These are phyloP conservation scores for Colletotrichum sansevieriae DNA, from an alignment of 2,329 filamentous ascomycete species.

Conservation along the genomic window DNA sequence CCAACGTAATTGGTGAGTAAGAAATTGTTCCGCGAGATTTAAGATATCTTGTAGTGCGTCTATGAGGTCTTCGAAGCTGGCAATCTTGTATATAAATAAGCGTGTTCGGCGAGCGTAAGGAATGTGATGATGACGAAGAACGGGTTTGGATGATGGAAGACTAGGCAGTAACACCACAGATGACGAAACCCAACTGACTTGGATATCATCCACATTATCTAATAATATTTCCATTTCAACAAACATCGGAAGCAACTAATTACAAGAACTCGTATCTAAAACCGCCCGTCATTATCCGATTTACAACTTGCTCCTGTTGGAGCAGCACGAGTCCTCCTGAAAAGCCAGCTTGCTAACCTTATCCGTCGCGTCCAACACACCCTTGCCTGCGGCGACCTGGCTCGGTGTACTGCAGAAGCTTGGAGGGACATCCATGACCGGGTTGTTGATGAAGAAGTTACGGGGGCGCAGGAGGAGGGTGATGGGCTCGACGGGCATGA, in stretches of 20 bases:
- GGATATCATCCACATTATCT: not conserved
- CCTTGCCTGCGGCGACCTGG: constrained; percentile 65
- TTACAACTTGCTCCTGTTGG: constrained; percentile 36
- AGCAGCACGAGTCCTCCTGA: constrained; percentile 24
- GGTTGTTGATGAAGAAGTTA: constrained; percentile 86
- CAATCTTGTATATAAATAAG: too few species aligned
- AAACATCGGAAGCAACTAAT: constrained; percentile 4
- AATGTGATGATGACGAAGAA: too few species aligned
- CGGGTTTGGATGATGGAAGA: too few species aligned
- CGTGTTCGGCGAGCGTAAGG: too few species aligned
- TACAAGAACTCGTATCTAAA: constrained; percentile 15
- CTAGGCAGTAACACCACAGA: too few species aligned
- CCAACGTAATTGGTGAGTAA: too few species aligned
- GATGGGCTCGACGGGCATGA: constrained; percentile 92
- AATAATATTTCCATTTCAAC: constrained; percentile 5
- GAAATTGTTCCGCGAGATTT: too few species aligned
- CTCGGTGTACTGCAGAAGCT: constrained; percentile 80
- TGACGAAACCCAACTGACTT: too few species aligned
- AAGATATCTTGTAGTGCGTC: too few species aligned
- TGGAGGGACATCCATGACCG: constrained; percentile 84
- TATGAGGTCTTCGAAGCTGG: too few species aligned
- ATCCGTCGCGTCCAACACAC: constrained; percentile 62
- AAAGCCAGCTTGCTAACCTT: constrained; percentile 59
- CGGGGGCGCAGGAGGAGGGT: constrained; percentile 81
- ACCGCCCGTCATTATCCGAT: not conserved